phyloP scores from a whole-genome alignment of 2,329 filamentous ascomycete species.

The Endothia cerciana region DNA sequence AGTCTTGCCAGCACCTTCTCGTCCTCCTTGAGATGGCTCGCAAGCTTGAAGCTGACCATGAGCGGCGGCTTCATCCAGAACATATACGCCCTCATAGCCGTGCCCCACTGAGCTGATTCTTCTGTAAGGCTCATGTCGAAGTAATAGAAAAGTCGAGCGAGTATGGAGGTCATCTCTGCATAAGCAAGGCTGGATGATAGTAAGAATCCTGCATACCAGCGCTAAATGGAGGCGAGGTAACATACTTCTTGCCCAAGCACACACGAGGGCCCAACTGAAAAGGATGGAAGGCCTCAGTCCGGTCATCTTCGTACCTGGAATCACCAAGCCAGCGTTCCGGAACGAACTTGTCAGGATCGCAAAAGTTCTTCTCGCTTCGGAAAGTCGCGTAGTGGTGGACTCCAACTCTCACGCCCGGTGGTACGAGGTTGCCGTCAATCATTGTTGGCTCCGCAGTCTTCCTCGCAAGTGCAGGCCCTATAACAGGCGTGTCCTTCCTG shows the following conservation, averaged over 20 bases:
- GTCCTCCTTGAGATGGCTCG: not conserved
- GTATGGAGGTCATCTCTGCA: not conserved
- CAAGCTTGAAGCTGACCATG: not conserved
- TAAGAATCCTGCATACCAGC: not conserved
- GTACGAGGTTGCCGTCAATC: not conserved
- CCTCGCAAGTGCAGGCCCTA: not conserved
- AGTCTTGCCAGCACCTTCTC: constrained; percentile 6
- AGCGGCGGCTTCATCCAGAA: constrained; percentile 7
- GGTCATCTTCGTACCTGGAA: constrained; percentile 2
- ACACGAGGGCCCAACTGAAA: not conserved
- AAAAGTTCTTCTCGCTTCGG: not conserved
- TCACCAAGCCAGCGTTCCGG: constrained; percentile 4
- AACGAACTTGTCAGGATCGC: not conserved
- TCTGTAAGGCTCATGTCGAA: not conserved
- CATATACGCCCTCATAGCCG: not conserved
- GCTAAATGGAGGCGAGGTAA: not conserved
- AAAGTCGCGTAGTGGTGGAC: constrained; percentile 2
- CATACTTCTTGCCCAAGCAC: constrained; percentile 8
- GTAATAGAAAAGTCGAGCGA: constrained; percentile 7
- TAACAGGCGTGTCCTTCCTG: not conserved
- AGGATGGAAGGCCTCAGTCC: not conserved
- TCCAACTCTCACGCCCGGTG: not conserved
- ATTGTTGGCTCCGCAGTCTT: not conserved
- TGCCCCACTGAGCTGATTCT: not conserved
- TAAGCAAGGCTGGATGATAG: not conserved